A percentile compares a stretch with the other conserved stretches of the same genome.
Conservation (phyloP, 2,329 filamentous ascomycete genomes). For the Pseudophaeomoniella oleicola region DNA sequence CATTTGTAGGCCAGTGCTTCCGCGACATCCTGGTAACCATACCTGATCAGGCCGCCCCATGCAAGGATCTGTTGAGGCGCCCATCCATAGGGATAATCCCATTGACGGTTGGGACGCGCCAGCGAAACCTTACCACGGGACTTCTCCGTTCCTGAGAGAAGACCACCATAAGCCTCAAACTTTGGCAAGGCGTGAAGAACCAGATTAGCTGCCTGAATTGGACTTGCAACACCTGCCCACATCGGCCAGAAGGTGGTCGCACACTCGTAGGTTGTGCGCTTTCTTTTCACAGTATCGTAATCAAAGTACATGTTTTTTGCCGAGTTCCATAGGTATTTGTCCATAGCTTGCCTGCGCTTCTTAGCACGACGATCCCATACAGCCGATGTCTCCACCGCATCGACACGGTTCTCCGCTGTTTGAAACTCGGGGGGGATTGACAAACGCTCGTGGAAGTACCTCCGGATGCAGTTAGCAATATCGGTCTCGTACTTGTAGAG, state of each 20-base stretch:
- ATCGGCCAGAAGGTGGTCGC: conserved; percentile 95
- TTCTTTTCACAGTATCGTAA: conserved; percentile 72
- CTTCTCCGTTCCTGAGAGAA: conserved; percentile 79
- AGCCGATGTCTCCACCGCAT: conserved; percentile 66
- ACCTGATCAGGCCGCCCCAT: conserved; percentile 83
- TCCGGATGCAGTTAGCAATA: conserved; percentile 74
- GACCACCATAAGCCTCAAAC: conserved; percentile 76
- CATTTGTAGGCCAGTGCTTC: conserved; percentile 88
- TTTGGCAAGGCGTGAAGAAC: conserved; percentile 69
- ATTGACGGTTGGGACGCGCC: conserved; percentile 83
- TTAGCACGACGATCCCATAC: conserved; percentile 82
- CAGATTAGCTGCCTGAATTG: conserved; percentile 71
- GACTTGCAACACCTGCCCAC: conserved; percentile 82
- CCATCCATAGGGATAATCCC: conserved; percentile 98
- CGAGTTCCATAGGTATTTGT: conserved; percentile 90
- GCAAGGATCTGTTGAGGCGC: conserved; percentile 97
- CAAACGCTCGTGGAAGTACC: conserved; percentile 68
- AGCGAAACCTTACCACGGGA: conserved; percentile 69
- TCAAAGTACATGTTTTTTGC: conserved; percentile 94
- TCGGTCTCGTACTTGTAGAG: conserved; percentile 96
- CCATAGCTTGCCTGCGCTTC: conserved; percentile 68
- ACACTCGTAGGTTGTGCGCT: conserved; percentile 73
- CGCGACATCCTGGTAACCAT: conserved; percentile 81
- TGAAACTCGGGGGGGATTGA: conserved; percentile 74
- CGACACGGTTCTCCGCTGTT: conserved; percentile 47